Base-by-base conservation (phyloP, 2,329 filamentous ascomycete genomes). In the Diaporthe amygdali region DNA sequence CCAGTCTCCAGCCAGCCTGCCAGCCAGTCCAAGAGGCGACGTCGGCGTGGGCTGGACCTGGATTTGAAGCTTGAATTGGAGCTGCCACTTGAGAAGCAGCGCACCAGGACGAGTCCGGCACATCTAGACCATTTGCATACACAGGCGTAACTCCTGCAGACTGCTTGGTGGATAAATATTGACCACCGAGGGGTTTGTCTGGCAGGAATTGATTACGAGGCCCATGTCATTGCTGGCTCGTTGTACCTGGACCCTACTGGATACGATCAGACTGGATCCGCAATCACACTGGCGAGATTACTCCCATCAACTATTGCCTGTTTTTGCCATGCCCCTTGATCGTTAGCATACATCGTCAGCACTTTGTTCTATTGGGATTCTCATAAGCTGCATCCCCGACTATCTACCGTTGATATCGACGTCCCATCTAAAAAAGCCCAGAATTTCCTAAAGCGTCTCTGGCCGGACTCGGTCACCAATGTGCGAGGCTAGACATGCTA, bases 261-360 rank as follows among this genome's bases (percentile, higher is more conserved):
- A 68, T 56, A 39, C 54, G 64, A 67, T 63, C 39, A 54, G 44
- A 61, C 46, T 68, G 64, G 71, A 61, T 41, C 71, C 72, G 55
- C 56, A 73, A 68, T 72, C 47, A 66, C 67, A 68, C 63, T 72
- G 63, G 67, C 68, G 72, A 73, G 67, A 73, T 73, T 73, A 68
- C 72, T 47, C 54, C 59, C 25, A 44, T 47, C 61, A 30, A 69
- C 27, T 64, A 64, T 64, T 64, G 44, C 20, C 56, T 34, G 68
- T 41, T 51, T 49, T n/a, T 49, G 55, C 46, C 52, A 68, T 68
- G 52, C 52, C 66, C 59, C 59, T 54, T 47, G 41, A 67, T 51
- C 51, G 27, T 67, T 70, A 25, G 47, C 61, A 49, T 39, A 14
- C 59, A 37, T 12, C 27, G 32, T 51, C 63, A 56, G 63, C 61